A percentile compares a stretch with the other conserved stretches of the same genome.
Evolutionary conservation across 2,329 filamentous ascomycete species (phyloP).

Genomic region (Diplodia sapinea): DNA sequence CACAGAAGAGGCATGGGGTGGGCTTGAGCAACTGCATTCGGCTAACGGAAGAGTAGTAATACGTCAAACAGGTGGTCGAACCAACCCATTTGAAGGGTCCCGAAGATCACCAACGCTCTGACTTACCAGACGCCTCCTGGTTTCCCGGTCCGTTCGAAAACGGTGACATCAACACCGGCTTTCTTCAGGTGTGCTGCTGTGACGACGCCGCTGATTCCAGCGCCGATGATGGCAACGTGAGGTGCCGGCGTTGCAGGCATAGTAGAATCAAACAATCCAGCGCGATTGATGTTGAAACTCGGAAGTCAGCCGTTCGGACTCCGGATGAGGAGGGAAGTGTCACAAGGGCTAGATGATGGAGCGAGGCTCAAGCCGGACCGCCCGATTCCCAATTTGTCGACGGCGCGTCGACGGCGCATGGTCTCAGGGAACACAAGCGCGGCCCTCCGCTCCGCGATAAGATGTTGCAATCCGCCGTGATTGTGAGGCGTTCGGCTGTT

Average conservation of each 20-base stretch:
- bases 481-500: slow-evolving; percentile 6
- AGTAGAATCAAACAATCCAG: not conserved
- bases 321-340: not conserved
- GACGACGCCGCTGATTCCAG: slow-evolving; percentile 46
- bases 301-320: not conserved
- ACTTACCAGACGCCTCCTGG: slow-evolving; percentile 64
- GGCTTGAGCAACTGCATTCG: not conserved
- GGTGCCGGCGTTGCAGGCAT: slow-evolving; percentile 35
- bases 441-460: not conserved
- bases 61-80: not conserved
- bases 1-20: not conserved
- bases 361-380: not conserved
- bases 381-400: slow-evolving; percentile 28
- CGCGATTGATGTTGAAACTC: slow-evolving; percentile 5
- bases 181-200: slow-evolving; percentile 45
- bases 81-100: not conserved
- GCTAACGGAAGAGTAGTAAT: not conserved
- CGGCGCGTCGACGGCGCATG: slow-evolving; percentile 34
- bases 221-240: slow-evolving; percentile 45
- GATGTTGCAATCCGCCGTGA: slow-evolving; percentile 13
- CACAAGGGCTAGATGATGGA: not conserved
- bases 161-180: slow-evolving; percentile 54
- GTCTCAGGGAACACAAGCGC: not conserved
- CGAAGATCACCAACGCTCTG: not conserved
- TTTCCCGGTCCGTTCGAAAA: slow-evolving; percentile 60